Evolutionary conservation across 2,329 filamentous ascomycete species (phyloP), one percentile per base, ranked within the genome.

Genomic region (Xylariomycetidae sp.): DNA sequence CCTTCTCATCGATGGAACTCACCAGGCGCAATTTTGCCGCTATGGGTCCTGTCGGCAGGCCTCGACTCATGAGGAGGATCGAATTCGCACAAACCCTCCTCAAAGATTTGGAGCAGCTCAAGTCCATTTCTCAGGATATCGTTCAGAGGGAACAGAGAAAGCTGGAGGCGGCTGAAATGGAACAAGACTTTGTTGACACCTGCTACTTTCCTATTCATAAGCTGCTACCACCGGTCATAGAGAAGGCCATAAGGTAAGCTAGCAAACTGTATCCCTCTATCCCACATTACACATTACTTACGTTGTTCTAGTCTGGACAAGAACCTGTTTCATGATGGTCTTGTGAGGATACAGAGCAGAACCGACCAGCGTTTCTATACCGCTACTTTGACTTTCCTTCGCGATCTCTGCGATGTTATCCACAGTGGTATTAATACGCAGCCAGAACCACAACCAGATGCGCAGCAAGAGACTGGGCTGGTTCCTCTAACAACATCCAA

Each of bases 1-100:
- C 88, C 0, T 98, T 97, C 59, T 90, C 90, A 6, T 95, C 88
- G 0, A 95, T 96, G 84, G 92, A 98, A 62, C 82, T 98, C 45
- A 96, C 92, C 3, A 77, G 92, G 33, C 83, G 92, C 38, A 90
- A 97, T 60, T 98, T 96, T 61, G 85, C 85, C n/a, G 83, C 85
- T 23, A 95, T 97, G 87, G 92, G 92, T 6, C 80, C 85, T 25
- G 81, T 80, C 29, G 92, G 92, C 34, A 80, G 82, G 50, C 75
- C 84, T 16, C 77, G 88, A 30, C 70, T 98, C 18, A 72, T 82
- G 31, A 75, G 88, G 37, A 81, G 92, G 27, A 89, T 97, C 46
- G 85, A 90, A 42, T 98, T 98, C 57, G 88, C 88, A 6, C 74
- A 89, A 46, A 73, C 70, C 26, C 67, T 94, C 9, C 68, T 88